These are phyloP conservation scores for Candida peoriensis DNA, from an alignment of 805 yeast genomes.

Conservation along the genomic window DNA sequence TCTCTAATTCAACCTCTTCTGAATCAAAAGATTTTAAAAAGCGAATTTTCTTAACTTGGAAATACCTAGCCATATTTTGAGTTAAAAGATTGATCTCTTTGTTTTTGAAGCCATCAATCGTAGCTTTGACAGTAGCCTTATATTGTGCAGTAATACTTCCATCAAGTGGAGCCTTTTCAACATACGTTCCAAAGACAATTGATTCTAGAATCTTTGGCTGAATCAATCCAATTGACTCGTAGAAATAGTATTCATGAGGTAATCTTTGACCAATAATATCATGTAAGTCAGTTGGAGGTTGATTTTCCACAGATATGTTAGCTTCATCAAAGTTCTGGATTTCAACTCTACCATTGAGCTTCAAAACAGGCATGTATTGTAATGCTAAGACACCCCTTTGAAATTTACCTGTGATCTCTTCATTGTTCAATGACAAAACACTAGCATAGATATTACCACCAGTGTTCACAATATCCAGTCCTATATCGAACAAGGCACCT, in stretches of 20 bases:
- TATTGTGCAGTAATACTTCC: conserved; percentile 56
- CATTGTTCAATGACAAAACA: conserved; percentile 42
- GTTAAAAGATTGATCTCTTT: conserved; percentile 64
- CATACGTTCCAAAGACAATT: conserved; percentile 55
- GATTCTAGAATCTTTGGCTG: conserved; percentile 62
- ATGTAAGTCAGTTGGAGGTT: conserved; percentile 69
- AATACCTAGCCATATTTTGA: conserved; percentile 74
- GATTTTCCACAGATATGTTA: conserved; percentile 2
- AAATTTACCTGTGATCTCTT: conserved; percentile 43
- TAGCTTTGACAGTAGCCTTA: conserved; percentile 43
- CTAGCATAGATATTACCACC: conserved; percentile 46
- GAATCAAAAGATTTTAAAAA: conserved; percentile 53
- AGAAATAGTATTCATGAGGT: conserved; percentile 81
- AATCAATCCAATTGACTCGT: conserved; percentile 71
- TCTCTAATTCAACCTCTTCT: conserved; percentile 37
- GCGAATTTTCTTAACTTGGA: conserved; percentile 65
- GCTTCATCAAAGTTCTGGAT: conserved; percentile 33
- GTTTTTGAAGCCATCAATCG: conserved; percentile 46
- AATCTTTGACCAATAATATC: conserved; percentile 78
- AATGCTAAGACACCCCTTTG: conserved; percentile 66
- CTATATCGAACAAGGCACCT: conserved; percentile 27
- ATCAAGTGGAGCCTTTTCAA: conserved; percentile 64
- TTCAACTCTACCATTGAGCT: conserved; percentile 62
- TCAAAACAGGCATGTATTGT: conserved; percentile 70
- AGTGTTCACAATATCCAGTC: conserved; percentile 32